Conservation (phyloP, 2,329 filamentous ascomycete species). For the Berkeleyomyces basicola region DNA sequence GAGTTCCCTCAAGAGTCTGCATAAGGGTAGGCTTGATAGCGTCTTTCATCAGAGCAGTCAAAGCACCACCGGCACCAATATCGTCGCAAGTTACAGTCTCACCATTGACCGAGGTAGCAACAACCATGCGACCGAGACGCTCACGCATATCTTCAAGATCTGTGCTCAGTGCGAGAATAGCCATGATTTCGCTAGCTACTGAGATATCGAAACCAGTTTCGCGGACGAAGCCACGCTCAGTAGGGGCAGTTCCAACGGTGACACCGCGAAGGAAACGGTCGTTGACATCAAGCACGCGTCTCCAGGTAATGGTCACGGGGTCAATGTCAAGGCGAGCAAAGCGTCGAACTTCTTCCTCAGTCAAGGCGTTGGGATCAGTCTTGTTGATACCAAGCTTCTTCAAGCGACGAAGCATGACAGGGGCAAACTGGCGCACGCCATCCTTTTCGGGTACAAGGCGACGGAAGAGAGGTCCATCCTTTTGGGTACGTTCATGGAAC, state of each 20-base stretch:
- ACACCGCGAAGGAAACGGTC: conserved; percentile 84
- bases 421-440: conserved; percentile 70
- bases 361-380: conserved; percentile 81
- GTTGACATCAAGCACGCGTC: conserved; percentile 90
- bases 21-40: conserved; percentile 98
- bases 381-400: conserved; percentile 95
- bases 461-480: conserved; percentile 72
- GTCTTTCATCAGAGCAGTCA: conserved; percentile 92
- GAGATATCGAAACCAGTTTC: conserved; percentile 96
- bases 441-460: conserved; percentile 82
- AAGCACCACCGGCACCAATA: conserved; percentile 76
- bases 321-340: conserved; percentile 96
- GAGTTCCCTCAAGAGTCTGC: conserved; percentile 94
- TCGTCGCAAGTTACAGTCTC: conserved; percentile 95
- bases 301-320: conserved; percentile 93
- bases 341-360: conserved; percentile 67
- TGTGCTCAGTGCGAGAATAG: conserved; percentile 86
- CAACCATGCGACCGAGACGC: conserved; percentile 86
- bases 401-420: conserved; percentile 80
- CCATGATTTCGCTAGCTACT: conserved; percentile 96
- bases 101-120: conserved; percentile 69
- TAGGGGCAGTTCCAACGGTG: conserved; percentile 73
- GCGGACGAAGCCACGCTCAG: conserved; percentile 76
- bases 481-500: conserved; percentile 94
- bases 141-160: conserved; percentile 78